Conservation (phyloP, 202 grass and related monocot species). For the Cymbopogon flexuosus region DNA sequence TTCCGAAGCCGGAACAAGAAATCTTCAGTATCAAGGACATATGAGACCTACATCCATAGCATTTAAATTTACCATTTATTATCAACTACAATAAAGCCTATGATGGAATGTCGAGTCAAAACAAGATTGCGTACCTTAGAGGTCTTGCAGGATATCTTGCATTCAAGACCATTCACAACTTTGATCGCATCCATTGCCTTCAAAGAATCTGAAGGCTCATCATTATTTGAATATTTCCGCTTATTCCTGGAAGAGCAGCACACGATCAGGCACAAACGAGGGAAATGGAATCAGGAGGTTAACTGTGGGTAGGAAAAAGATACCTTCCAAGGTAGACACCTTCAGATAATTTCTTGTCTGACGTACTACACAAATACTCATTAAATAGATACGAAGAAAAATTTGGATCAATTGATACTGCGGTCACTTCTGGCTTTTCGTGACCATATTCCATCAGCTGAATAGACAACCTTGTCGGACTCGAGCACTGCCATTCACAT, state of each 20-base stretch:
- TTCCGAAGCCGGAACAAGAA: slow-evolving; percentile 64
- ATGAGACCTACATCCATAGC: slow-evolving; percentile 47
- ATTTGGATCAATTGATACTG: slow-evolving; percentile 74
- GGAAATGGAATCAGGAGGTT: slow-evolving; percentile 1
- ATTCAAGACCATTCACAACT: slow-evolving; percentile 89
- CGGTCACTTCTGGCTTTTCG: slow-evolving; percentile 78
- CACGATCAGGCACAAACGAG: background rate
- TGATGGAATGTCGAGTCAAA: background rate
- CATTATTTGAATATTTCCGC: slow-evolving; percentile 47
- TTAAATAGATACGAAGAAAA: slow-evolving; percentile 68
- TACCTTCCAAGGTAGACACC: slow-evolving; percentile 85
- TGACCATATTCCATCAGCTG: slow-evolving; percentile 88
- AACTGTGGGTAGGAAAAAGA: background rate
- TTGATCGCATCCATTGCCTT: slow-evolving; percentile 62
- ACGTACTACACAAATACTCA: slow-evolving; percentile 59
- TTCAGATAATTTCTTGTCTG: slow-evolving; percentile 49
- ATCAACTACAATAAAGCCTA: background rate
- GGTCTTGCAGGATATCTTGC: slow-evolving; percentile 80
- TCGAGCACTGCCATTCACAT: slow-evolving; percentile 44
- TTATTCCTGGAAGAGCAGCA: slow-evolving; percentile 64
- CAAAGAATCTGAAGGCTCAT: slow-evolving; percentile 45
- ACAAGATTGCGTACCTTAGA: slow-evolving; percentile 56
- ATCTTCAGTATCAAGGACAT: slow-evolving; percentile 97
- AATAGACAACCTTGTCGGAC: slow-evolving; percentile 52
- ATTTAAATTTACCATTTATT: background rate